Evolutionary conservation across 768 basidiomycete genomes (phyloP), one percentile per base, ranked within the genome.

Genomic region (Lactarius psammicola): DNA sequence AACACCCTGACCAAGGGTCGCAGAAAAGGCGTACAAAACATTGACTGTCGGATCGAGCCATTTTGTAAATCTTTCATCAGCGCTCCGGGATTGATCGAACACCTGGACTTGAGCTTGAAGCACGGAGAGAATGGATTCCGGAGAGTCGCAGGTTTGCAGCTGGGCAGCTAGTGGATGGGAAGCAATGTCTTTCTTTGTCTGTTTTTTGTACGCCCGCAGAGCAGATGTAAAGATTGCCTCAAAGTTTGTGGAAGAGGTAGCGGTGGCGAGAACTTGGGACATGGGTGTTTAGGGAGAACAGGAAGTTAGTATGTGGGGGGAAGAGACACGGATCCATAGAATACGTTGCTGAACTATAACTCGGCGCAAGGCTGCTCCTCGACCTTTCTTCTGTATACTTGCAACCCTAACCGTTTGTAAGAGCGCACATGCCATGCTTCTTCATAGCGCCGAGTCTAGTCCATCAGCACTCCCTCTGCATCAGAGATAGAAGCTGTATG

Each of bases 11-110:
- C 28, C n/a, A 18, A 59, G 40, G 40, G 38, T 31, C 4, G 58
- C 13, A 8, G 64, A 65, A 7, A 65, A 55, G 0, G 64, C 26
- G 17, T 30, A 26, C 0, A 65, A 6, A 5, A 65, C 51, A 17
- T 60, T 34, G 2, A 65, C 59, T 0, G 44, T 40, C 3, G 53
- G 64, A 17, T 60, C 11, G 23, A 60, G 53, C 59, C 42, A 65
- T 5, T 18, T 65, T 36, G 59, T 46, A 18, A 33, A 17, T 18
- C 30, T 55, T 1, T 36, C 42, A 28, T 53, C 46, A 10, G 20
- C 20, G 13, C 23, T 26, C 17, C 49, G 4, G 18, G 20, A 62
- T 8, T 4, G 57, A 33, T 54, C 11, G 18, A 60, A 38, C 9
- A 5, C 23, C 3, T 55, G 53, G 23, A 23, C n/a, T 56, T 49